Evolutionary conservation across 148 eudicot genomes (phyloP), one percentile per base, ranked within the genome.

Genomic region (Silene conica): DNA sequence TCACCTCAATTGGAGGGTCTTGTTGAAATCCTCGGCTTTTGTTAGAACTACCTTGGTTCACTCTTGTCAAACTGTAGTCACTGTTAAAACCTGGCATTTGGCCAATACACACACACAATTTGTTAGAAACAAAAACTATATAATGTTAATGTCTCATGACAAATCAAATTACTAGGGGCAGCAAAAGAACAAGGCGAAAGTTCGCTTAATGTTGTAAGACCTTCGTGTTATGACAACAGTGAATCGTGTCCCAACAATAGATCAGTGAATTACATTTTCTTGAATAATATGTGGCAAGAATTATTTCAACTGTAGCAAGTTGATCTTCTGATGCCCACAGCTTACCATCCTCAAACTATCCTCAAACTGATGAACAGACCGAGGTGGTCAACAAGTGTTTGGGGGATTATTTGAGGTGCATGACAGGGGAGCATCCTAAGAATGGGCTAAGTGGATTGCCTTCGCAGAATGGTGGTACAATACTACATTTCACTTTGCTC

Each of bases 1-100:
- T 67, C 57, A 89, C 91, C 82, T 91, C 98, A 41, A 85, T 77
- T 48, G 82, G 84, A 74, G 82, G 80, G 70, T 80, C 87, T 73
- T 79, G 74, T 55, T 77, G 81, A 75, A 77, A 78, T 79, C 73
- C 80, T 68, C 63, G 82, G 57, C 65, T 82, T 81, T 77, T 81
- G 58, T 85, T 84, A 80, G 50, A 67, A 61, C 74, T 80, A 78
- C 80, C 82, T 78, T 82, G 73, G 76, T 63, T 79, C 63, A 26
- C 72, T 68, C 22, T 74, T 78, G 74, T 80, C 20, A 81, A 72
- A 70, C 69, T 76, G 70, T 79, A 80, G 23, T 82, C 72, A 82
- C 80, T 81, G 76, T 78, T 85, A 82, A 79, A 74, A 71, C 73
- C 81, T 81, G 90, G 76, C 74, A 84, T 64, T 77, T 56, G 70